Evolutionary conservation across 2,329 filamentous ascomycete species (phyloP), one percentile per base, ranked within the genome.

Genomic region (Celoporthe dispersa): DNA sequence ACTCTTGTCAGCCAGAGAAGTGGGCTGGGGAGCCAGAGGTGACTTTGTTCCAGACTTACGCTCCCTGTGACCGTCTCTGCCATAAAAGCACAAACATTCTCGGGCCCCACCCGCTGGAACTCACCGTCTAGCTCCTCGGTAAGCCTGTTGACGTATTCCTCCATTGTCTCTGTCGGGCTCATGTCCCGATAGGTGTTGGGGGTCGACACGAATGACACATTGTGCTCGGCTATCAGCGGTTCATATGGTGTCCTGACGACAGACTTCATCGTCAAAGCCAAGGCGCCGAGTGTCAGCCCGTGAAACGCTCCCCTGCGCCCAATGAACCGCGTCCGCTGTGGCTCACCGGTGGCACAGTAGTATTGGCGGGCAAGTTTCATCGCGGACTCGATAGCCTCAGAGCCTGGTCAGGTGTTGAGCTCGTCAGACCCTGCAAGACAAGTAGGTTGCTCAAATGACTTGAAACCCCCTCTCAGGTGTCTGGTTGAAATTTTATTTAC

Each of bases 361-460:
- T 89, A 93, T 76, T 94, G 91, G 1, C 87, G 81, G 14, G 88
- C 84, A 22, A 93, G 79, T 75, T 94, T 94, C 71, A 92, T 79
- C 1, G 90, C 86, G 2, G 89, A 88, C 76, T 94, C 91, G 72
- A 89, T 86, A 7, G 90, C 90, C 77, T 93, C 91, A 39, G 88
- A 90, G 28, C 89, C 88, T 88, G 72, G 28, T 51, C 51, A 60
- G 33, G 31, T 62, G 41, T 8, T 37, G 9, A 37, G 28, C 39
- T 14, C 48, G 22, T 61, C n/a, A 66, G 31, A 12, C 51, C 16
- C 14, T 31, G 6, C 68, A 8, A 19, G 1, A 37, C 35, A 37
- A 9, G 35, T 37, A 9, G 35, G n/a, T n/a, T n/a, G n/a, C n/a
- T n/a, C n/a, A n/a, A n/a, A n/a, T n/a, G n/a, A n/a, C n/a, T n/a